Conservation (phyloP, 495 filamentous ascomycete species). For the Tuber indicum region DNA sequence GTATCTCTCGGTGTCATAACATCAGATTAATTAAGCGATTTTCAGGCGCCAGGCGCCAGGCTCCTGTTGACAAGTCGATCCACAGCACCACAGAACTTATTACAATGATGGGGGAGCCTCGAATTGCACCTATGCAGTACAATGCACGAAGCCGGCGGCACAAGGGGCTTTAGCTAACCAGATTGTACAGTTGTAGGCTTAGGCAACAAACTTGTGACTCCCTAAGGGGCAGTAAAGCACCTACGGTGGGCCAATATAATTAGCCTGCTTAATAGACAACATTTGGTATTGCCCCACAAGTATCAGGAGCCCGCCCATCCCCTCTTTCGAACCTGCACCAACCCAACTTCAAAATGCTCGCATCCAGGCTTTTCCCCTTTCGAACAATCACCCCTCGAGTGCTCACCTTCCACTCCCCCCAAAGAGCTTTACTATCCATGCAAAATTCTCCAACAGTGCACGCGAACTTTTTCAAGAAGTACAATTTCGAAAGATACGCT, state of each 20-base stretch:
- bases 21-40: background rate
- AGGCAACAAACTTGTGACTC: background rate
- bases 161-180: background rate
- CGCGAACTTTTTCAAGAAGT: background rate
- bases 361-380: background rate
- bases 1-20: background rate
- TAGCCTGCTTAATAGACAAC: background rate
- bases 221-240: background rate
- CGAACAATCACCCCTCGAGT: background rate
- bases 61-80: background rate
- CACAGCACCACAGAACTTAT: background rate
- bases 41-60: background rate
- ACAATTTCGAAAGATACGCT: background rate
- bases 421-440: background rate
- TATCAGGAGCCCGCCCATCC: background rate
- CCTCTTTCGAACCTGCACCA: background rate
- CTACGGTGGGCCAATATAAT: background rate
- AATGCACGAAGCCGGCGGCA: background rate
- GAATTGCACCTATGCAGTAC: background rate
- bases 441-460: background rate
- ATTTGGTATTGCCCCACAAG: background rate
- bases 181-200: background rate
- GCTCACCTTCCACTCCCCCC: background rate
- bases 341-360: background rate
- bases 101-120: background rate